Evolutionary conservation across 2,329 filamentous ascomycete genomes (phyloP), one percentile per base, ranked within the genome.

Genomic region (Ophiostoma quercus): DNA sequence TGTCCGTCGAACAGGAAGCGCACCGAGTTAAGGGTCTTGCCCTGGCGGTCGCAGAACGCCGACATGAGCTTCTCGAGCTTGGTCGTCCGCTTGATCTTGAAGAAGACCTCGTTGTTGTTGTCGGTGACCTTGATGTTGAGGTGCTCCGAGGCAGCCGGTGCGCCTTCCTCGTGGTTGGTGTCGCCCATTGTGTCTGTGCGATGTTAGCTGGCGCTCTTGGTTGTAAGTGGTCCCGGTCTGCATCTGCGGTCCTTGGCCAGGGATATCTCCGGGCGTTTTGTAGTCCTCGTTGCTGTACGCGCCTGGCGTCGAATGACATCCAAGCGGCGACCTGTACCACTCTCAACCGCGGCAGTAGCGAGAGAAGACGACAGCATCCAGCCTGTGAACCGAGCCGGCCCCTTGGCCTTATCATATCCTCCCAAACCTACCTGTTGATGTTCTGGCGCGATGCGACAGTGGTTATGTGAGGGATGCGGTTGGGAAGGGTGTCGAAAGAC

Each of bases 91-190:
- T 99, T 99, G 83, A 99, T 99, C 85, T 99, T 99, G 85, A 99
- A 99, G 81, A 98, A 99, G 76, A 99, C 94, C 79, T 99, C 95
- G 79, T 99, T 99, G 83, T 97, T 97, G 83, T 96, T 97, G 76
- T 99, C 95, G 0, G 95, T 98, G 16, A 99, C 95, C 80, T 99
- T 99, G 83, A 99, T 98, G 82, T 99, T 99, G 5, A 99, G 84
- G 80, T 99, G 95, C 82, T 98, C 94, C 22, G 72, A 67, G 32
- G 62, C 32, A 22, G 70, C 39, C 4, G 72, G 63, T 39, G 62
- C 62, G 6, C 39, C 62, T 70, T 84, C 62, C 70, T 84, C 82
- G 32, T 83, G 79, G 68, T 82, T 78, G 67, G 74, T 76, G 69
- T 79, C 79, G 73, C 79, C 79, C 67, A 51, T 70, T 60, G 67